phyloP scores from a whole-genome alignment of 2,329 filamentous ascomycete species.

The Penicillium brevicompactum region DNA sequence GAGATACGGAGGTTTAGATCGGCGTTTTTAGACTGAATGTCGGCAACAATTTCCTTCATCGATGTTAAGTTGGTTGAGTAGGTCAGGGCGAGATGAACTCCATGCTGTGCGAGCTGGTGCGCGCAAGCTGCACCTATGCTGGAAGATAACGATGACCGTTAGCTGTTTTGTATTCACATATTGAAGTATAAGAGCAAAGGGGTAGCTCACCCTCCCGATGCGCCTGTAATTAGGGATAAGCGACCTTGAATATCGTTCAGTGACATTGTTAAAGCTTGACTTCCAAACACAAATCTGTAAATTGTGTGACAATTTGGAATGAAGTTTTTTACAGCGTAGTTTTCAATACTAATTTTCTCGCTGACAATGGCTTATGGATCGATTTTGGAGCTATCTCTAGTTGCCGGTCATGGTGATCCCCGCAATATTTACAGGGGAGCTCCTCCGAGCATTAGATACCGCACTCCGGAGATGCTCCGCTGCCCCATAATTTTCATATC shows the following conservation, averaged over 20 bases:
- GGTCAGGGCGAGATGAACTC: conserved; percentile 59
- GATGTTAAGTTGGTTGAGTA: conserved; percentile 56
- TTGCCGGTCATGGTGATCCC: neutral
- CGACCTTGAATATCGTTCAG: conserved; percentile 54
- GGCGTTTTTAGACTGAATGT: conserved; percentile 40
- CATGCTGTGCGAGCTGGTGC: conserved; percentile 55
- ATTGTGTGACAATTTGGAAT: too few relatives aligned
- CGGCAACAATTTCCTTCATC: conserved; percentile 49
- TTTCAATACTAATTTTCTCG: neutral
- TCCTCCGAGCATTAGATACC: neutral
- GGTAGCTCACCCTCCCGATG: conserved; percentile 58
- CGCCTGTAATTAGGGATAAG: conserved; percentile 62
- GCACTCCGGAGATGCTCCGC: neutral
- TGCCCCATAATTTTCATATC: too few relatives aligned
- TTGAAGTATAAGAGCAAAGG: neutral
- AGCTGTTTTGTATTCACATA: neutral
- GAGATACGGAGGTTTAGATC: conserved; percentile 47
- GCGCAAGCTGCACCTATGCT: conserved; percentile 66
- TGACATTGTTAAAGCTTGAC: conserved; percentile 14
- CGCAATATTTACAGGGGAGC: neutral
- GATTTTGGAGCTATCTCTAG: neutral
- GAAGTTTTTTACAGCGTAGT: neutral
- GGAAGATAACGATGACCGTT: neutral
- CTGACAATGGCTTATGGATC: neutral
- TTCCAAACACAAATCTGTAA: too few relatives aligned